These are phyloP conservation scores for Epichloe sibirici DNA, from an alignment of 2,329 filamentous ascomycete species.

Conservation along the genomic window DNA sequence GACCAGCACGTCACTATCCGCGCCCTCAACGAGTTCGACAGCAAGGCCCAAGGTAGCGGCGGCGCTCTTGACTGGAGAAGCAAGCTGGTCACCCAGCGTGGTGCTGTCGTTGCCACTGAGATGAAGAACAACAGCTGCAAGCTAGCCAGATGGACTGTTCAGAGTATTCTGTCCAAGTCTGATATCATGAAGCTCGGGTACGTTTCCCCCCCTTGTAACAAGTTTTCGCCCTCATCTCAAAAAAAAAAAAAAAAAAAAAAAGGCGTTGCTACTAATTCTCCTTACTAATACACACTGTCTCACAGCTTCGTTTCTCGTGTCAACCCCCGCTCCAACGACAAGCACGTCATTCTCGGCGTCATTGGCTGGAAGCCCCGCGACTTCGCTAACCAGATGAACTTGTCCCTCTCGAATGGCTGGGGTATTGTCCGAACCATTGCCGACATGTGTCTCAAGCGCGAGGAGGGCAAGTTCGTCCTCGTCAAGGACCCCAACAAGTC, in stretches of 20 bases:
- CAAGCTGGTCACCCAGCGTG: conserved; percentile 87
- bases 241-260: too few relatives aligned
- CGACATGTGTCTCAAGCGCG: conserved; percentile 75
- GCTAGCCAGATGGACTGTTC: conserved; percentile 92
- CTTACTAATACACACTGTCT: conserved; percentile 14
- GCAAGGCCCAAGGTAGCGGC: conserved; percentile 89
- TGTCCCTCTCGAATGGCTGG: conserved; percentile 95
- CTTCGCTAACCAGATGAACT: conserved; percentile 95
- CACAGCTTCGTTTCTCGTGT: conserved; percentile 82
- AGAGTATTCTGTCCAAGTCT: conserved; percentile 93
- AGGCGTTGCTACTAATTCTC: too few relatives aligned
- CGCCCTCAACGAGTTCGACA: conserved; percentile 98
- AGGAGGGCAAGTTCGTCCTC: conserved; percentile 70
- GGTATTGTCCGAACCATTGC: conserved; percentile 96
- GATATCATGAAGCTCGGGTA: conserved; percentile 97
- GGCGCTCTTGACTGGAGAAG: conserved; percentile 93
- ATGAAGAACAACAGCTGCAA: conserved; percentile 99
- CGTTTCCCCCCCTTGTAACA: conserved; percentile 15
- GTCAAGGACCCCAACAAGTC: conserved; percentile 95
- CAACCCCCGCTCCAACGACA: conserved; percentile 84
- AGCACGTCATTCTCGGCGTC: conserved; percentile 90
- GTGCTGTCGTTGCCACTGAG: conserved; percentile 94
- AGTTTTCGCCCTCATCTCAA: background rate
- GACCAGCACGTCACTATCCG: conserved; percentile 88
- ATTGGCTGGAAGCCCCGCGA: conserved; percentile 96